Evolutionary conservation across 169 alveolate genomes (phyloP).

Genomic region (Toxoplasma gondii): DNA sequence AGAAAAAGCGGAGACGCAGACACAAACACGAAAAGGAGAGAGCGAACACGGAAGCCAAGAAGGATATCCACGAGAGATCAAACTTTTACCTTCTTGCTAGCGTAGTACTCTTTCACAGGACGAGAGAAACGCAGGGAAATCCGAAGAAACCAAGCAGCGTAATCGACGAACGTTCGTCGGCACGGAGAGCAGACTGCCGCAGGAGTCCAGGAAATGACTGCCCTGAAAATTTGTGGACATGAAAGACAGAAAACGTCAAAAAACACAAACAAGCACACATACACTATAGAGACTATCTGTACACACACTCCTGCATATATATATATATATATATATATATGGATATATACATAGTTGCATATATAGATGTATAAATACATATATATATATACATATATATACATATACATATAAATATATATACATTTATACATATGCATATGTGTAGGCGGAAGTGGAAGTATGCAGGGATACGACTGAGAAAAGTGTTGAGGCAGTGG

Average conservation of each 20-base stretch:
- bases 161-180: slow-evolving; percentile 18
- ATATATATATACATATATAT: background rate
- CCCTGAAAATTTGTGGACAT: background rate
- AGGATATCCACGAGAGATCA: background rate
- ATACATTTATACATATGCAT: background rate
- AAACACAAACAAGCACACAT: background rate
- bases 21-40: no score
- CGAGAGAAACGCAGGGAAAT: slow-evolving; percentile 9
- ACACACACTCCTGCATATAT: background rate
- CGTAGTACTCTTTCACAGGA: slow-evolving; percentile 24
- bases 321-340: no score
- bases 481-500: no score
- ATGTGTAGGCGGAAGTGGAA: background rate
- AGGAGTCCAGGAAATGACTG: slow-evolving; percentile 22
- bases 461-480: no score
- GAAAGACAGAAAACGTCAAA: background rate
- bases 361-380: no score
- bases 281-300: no score
- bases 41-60: no score
- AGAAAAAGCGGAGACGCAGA: no score
- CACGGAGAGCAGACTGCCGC: background rate
- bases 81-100: background rate
- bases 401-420: background rate
- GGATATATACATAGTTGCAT: no score
- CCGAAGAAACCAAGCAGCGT: slow-evolving; percentile 24